Evolutionary conservation across 148 eudicot genomes (phyloP), one percentile per base, ranked within the genome.

Genomic region (Chenopodium formosanum): DNA sequence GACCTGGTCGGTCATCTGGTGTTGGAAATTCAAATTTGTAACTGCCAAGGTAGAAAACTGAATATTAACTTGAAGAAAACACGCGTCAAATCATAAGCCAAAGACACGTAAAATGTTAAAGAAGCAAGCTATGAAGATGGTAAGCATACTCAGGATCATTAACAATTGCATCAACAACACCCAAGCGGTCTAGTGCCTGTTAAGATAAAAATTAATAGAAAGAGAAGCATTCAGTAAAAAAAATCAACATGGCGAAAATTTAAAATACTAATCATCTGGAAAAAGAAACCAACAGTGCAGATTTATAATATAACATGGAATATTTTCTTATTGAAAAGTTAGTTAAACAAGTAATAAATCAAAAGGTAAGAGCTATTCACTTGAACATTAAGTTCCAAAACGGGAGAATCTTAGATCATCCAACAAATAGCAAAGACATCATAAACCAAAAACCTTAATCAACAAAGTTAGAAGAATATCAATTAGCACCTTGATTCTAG

Each of bases 11-110:
- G 83, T 97, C 99, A 84, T 97, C 99, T n/a, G 99, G 99, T 73
- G 95, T 89, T 78, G 99, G 99, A 80, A 97, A 97, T 78, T 97
- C 99, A 86, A 97, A 97, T 87, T 97, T 97, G 91, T 97, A 97
- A 85, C 99, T 97, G 94, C 84, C 63, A 81, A 22, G 60, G 78
- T 71, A 80, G 12, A 79, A 70, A 82, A 69, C 12, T 48, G 37
- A 50, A 74, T 63, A 13, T 46, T 76, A 80, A 67, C 17, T 69
- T 70, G 22, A 78, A 20, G 37, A 81, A 70, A 34, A 82, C 17
- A 40, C 4, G 44, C 27, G 32, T 64, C 25, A 68, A 25, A 53
- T 48, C 77, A 8, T 82, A 17, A 76, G 80, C 40, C 71, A 77
- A 72, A 69, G 27, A 70, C 37, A 67, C 52, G 37, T 70, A 16